These are phyloP conservation scores for Claviceps sp. DNA, from an alignment of 2,329 filamentous ascomycete genomes.

Conservation along the genomic window DNA sequence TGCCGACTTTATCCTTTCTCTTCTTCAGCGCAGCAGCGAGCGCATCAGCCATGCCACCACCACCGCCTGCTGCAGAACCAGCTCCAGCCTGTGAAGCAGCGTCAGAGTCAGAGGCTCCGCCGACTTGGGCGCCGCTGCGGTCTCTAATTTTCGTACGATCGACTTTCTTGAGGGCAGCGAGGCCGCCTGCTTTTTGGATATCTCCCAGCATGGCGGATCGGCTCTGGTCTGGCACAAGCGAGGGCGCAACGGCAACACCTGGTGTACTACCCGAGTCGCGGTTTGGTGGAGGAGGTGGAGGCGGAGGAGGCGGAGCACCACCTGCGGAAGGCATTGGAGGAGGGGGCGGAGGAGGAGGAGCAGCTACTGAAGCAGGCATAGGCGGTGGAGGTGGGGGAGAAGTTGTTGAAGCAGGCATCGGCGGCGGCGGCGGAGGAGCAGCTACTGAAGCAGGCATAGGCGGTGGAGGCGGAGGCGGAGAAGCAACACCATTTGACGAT, in stretches of 20 bases:
- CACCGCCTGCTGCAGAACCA: constrained; percentile 37
- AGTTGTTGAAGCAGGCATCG: constrained; percentile 14
- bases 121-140: constrained; percentile 52
- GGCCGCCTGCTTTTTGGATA: constrained; percentile 58
- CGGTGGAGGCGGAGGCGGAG: constrained; percentile 29
- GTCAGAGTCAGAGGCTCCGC: constrained; percentile 34
- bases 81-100: constrained; percentile 39
- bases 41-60: constrained; percentile 66
- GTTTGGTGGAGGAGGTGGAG: constrained; percentile 42
- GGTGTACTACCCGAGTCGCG: constrained; percentile 45
- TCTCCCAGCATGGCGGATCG: constrained; percentile 53
- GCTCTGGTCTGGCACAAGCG: constrained; percentile 28
- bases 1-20: constrained; percentile 86
- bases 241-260: constrained; percentile 32
- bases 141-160: constrained; percentile 57
- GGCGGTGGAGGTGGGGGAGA: constrained; percentile 26
- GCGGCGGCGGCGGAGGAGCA: constrained; percentile 16
- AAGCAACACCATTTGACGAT: background rate
- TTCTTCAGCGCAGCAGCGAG: constrained; percentile 65
- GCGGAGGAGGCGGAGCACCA: constrained; percentile 24
- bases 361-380: constrained; percentile 21
- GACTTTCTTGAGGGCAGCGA: constrained; percentile 62
- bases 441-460: constrained; percentile 25
- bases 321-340: constrained; percentile 19
- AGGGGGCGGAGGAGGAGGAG: constrained; percentile 22